Conservation (phyloP, 2,329 filamentous ascomycete genomes). For the Alternaria sp. region DNA sequence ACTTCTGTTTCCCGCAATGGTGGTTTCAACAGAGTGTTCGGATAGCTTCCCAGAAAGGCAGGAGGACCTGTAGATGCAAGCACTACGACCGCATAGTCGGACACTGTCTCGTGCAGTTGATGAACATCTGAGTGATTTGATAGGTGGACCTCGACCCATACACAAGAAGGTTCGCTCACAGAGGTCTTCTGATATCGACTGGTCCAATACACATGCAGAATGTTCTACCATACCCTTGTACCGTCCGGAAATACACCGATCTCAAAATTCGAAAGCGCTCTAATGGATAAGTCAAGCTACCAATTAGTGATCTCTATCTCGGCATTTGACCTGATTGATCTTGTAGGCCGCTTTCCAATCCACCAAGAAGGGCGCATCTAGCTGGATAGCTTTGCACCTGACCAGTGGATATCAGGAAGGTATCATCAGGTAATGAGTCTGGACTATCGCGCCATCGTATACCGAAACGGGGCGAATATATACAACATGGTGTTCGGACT, state of each 20-base stretch:
- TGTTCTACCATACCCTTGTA: neutral
- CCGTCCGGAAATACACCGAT: neutral
- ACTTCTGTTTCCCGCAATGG: neutral
- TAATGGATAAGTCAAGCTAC: neutral
- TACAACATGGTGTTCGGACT: neutral
- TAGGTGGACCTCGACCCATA: neutral
- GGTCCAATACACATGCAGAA: neutral
- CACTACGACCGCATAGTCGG: neutral
- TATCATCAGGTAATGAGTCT: neutral
- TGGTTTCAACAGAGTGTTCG: neutral
- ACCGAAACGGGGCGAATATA: neutral
- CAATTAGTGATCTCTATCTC: neutral
- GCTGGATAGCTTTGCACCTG: neutral
- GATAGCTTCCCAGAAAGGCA: neutral
- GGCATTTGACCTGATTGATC: neutral
- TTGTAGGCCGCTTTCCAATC: neutral
- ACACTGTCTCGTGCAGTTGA: neutral
- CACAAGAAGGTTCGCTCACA: neutral
- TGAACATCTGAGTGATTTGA: neutral
- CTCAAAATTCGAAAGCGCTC: neutral
- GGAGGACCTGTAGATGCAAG: neutral
- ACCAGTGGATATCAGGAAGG: slow-evolving; percentile 8
- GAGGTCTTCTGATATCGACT: neutral
- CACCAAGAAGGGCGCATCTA: neutral
- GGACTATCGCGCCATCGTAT: neutral